Percentiles rank a stretch among this genome's conserved stretches.
These are phyloP conservation scores for Alopecurus myosuroides DNA, from an alignment of 176 grass and related monocot genomes.

Conservation along the genomic window DNA sequence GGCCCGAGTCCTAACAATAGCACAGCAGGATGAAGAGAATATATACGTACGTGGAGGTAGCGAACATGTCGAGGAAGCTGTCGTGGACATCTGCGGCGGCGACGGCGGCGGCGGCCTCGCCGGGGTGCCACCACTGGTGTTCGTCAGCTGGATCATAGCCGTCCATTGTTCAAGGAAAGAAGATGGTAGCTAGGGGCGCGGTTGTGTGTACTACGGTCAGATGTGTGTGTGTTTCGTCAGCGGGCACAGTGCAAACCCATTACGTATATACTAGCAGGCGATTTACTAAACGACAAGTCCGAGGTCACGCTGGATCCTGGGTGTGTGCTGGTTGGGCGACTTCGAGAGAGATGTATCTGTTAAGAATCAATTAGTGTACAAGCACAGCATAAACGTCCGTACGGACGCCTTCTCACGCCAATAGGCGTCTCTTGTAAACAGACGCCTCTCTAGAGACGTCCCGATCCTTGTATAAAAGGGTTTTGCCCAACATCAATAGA, in stretches of 20 bases:
- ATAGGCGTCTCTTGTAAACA: too few relatives aligned
- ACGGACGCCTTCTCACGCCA: too few relatives aligned
- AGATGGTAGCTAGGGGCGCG: not conserved
- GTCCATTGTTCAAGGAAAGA: not conserved
- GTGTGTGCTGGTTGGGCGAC: not conserved
- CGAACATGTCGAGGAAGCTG: not conserved
- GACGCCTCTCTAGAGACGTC: too few relatives aligned
- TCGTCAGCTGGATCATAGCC: not conserved
- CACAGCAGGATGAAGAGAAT: too few relatives aligned
- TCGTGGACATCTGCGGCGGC: not conserved
- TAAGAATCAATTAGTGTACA: too few relatives aligned
- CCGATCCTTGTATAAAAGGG: too few relatives aligned
- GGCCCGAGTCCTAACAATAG: too few relatives aligned
- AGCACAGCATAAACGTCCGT: too few relatives aligned
- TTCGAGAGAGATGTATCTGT: not conserved
- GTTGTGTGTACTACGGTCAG: not conserved
- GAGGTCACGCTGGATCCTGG: not conserved
- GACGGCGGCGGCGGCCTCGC: not conserved
- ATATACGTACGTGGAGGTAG: not conserved
- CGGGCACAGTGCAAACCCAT: not conserved
- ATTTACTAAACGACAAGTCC: not conserved
- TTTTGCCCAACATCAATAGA: too few relatives aligned
- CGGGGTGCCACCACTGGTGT: not conserved
- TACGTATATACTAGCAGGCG: not conserved
- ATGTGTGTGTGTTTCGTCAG: not conserved